Conservation (phyloP, 2,329 filamentous ascomycete genomes). For the Acephala macrosclerotiorum region DNA sequence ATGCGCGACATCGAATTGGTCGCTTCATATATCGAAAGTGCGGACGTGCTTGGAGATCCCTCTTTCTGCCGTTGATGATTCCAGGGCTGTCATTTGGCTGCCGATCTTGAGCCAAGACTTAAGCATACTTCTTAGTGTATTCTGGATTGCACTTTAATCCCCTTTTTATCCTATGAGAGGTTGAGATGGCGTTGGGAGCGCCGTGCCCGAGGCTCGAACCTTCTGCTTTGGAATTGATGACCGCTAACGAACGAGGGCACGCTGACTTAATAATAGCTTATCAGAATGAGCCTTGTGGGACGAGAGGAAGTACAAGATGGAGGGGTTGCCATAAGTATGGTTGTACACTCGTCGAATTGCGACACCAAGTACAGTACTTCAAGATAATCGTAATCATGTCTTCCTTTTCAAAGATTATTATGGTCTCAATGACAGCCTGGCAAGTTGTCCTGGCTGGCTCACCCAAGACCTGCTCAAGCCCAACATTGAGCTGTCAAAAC, state of each 20-base stretch:
- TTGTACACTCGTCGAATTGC: constrained; percentile 1
- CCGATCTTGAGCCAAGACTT: constrained; percentile 28
- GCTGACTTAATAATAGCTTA: constrained; percentile 20
- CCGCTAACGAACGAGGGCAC: constrained; percentile 30
- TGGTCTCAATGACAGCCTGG: constrained; percentile 22
- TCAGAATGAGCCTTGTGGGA: constrained; percentile 15
- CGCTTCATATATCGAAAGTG: constrained; percentile 1
- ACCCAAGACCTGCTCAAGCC: constrained; percentile 38
- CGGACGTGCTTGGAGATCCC: constrained; percentile 27
- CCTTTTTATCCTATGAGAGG: constrained; percentile 26
- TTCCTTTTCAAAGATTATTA: constrained; percentile 15
- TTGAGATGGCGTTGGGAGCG: constrained; percentile 17
- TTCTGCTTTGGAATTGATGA: constrained; percentile 30
- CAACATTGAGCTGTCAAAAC: constrained; percentile 60
- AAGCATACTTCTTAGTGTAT: constrained; percentile 24
- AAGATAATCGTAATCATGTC: constrained; percentile 14
- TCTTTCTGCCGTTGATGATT: constrained; percentile 18
- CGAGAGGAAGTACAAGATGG: constrained; percentile 11
- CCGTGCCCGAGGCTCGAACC: constrained; percentile 23
- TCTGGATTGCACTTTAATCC: constrained; percentile 25
- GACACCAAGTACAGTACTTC: neutral
- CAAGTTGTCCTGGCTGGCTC: constrained; percentile 33
- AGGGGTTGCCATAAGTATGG: constrained; percentile 18
- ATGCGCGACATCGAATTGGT: constrained; percentile 26
- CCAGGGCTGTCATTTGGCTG: constrained; percentile 30